A percentile compares a stretch with the other conserved stretches of the same genome.
phyloP scores from a whole-genome alignment of 495 filamentous ascomycete species.

The Physcia stellaris region DNA sequence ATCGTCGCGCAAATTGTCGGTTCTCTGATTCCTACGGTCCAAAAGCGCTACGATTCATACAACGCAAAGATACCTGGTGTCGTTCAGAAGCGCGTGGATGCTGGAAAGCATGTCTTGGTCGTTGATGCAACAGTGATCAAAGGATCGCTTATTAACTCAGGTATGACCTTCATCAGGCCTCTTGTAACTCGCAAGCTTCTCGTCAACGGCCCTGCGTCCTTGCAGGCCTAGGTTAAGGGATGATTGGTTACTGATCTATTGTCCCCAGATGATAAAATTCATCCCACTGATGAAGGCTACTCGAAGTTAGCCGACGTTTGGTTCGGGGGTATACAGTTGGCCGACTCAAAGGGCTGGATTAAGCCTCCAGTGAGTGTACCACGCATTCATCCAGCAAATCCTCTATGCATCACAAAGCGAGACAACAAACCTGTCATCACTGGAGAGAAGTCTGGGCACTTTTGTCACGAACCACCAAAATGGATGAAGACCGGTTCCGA shows the following conservation, averaged over 20 bases:
- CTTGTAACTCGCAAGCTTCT: too few relatives aligned
- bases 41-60: constrained; percentile 16
- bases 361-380: constrained; percentile 16
- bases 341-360: constrained; percentile 24
- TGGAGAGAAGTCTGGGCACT: too few relatives aligned
- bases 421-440: too few relatives aligned
- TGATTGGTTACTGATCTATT: constrained; percentile 11
- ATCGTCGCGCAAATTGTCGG: constrained; percentile 25
- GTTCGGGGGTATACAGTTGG: constrained; percentile 24
- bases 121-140: constrained; percentile 17
- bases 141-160: background rate
- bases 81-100: constrained; percentile 14
- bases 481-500: too few relatives aligned
- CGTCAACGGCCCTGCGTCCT: too few relatives aligned
- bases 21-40: constrained; percentile 15
- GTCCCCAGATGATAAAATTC: constrained; percentile 18
- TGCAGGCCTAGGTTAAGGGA: too few relatives aligned
- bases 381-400: too few relatives aligned
- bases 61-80: constrained; percentile 18
- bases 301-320: constrained; percentile 33
- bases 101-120: constrained; percentile 15
- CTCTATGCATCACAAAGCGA: too few relatives aligned
- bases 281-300: constrained; percentile 34
- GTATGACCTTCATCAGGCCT: too few relatives aligned
- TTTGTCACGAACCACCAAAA: too few relatives aligned